Base-by-base conservation (phyloP, 1,139 yeast species). In the Suhomyces panamericanus region DNA sequence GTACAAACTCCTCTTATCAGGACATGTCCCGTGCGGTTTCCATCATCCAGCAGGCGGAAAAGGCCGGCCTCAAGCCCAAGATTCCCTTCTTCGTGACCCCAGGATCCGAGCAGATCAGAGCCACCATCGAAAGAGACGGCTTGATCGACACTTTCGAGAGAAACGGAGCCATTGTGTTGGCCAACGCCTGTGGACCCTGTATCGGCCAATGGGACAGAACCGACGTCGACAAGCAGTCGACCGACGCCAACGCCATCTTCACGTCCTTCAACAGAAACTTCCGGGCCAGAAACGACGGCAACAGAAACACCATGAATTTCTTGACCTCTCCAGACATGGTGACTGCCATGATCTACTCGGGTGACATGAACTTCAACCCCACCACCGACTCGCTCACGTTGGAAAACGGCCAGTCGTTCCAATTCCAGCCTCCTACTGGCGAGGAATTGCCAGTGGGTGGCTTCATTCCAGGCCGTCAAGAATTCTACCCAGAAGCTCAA, bases 111-210 rank as follows among this genome's bases (percentile, higher is more conserved):
- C 97, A 90, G 70, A 88, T 93, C 58, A 83, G 98, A 67, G 98
- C 99, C 42, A 93, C 99, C 39, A 85, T 93, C 56, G 96, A 89
- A 68, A 83, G 96, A 66, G 98, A 93, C 63, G 98, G 98, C 14
- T 76, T 87, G 53, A 81, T 87, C 46, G 79, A 85, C 35, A 82
- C 86, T 32, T 89, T 93, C 63, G 84, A 85, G 63, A 77, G 83
- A 40, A 86, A 85, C 58, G 97, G 97, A 46, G 98, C 96, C 41
- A 77, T 82, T 43, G 96, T 93, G 14, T 75, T 93, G 53, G 96
- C 98, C 35, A 93, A 93, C 62, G 99, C 99, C 13, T 93, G 99
- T 75, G 99, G 99, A 48, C 99, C 98, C 53, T 93, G 99, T 76
- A 93, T 93, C 60, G 99, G 99, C 43, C 98, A 93, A 74, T 93